phyloP scores from a whole-genome alignment of 768 basidiomycete species.

The Peribolospora baueri region DNA sequence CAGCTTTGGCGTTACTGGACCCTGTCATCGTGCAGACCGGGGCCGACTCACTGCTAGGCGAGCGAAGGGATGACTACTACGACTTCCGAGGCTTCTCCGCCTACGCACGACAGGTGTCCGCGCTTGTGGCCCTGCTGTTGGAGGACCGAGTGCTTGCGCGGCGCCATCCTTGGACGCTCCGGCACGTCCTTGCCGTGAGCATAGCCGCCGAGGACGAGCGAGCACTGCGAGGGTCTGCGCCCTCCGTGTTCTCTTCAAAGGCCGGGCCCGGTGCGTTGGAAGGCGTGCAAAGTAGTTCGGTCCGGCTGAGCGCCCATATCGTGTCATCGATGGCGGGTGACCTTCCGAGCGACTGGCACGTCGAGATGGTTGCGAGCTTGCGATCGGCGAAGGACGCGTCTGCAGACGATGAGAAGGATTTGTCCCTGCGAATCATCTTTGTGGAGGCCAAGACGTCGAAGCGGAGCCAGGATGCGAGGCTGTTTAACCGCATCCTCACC shows the following conservation, averaged over 20 bases:
- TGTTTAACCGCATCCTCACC: slow-evolving; percentile 35
- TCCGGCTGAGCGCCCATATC: slow-evolving; percentile 29
- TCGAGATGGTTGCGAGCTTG: slow-evolving; percentile 1
- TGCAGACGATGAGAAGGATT: slow-evolving; percentile 10
- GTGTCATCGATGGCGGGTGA: slow-evolving; percentile 29
- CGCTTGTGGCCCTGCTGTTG: slow-evolving; percentile 32
- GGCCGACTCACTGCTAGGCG: too few relatives aligned
- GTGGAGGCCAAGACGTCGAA: slow-evolving; percentile 22
- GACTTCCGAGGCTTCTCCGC: slow-evolving; percentile 21
- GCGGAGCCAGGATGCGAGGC: slow-evolving; percentile 31
- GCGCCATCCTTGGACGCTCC: slow-evolving; percentile 38
- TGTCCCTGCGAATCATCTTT: slow-evolving; percentile 18
- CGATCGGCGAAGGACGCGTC: slow-evolving; percentile 1
- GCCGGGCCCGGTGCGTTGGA: slow-evolving; percentile 8
- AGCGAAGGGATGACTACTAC: too few relatives aligned
- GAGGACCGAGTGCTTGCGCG: slow-evolving; percentile 38
- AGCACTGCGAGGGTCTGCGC: slow-evolving; percentile 7
- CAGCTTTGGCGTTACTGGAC: too few relatives aligned
- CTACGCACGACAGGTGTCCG: slow-evolving; percentile 39
- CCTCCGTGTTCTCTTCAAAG: neutral
- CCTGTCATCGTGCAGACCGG: too few relatives aligned
- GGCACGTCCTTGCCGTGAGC: slow-evolving; percentile 40
- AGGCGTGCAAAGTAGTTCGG: slow-evolving; percentile 3
- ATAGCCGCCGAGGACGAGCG: slow-evolving; percentile 12
- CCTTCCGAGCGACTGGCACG: slow-evolving; percentile 25